Evolutionary conservation across 352 stramenopile species (phyloP).

Genomic region (Pythium sp.): DNA sequence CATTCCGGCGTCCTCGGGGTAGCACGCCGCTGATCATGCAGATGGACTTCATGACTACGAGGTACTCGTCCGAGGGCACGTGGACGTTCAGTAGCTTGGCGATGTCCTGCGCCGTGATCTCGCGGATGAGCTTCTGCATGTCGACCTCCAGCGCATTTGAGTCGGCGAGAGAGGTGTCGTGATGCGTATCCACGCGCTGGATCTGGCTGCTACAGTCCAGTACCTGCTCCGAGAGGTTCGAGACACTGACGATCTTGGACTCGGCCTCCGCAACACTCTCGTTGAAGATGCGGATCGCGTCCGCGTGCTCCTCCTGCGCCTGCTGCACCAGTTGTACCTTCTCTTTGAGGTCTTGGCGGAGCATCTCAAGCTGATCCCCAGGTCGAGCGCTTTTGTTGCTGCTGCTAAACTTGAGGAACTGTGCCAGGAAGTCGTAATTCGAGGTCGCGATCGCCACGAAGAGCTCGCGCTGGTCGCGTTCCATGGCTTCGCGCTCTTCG

Average conservation of each 20-base stretch:
- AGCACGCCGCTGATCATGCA: slow-evolving; percentile 65
- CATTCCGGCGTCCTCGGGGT: slow-evolving; percentile 47
- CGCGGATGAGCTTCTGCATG: slow-evolving; percentile 54
- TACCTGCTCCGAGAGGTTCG: slow-evolving; percentile 46
- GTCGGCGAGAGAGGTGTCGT: slow-evolving; percentile 48
- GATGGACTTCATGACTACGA: slow-evolving; percentile 74
- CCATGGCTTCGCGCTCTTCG: slow-evolving; percentile 38
- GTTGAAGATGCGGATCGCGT: slow-evolving; percentile 53
- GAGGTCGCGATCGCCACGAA: slow-evolving; percentile 71
- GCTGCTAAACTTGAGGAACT: slow-evolving; percentile 34
- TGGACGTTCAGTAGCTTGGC: slow-evolving; percentile 55
- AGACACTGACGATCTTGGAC: slow-evolving; percentile 43
- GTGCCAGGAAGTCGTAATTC: slow-evolving; percentile 56
- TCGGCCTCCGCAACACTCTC: slow-evolving; percentile 76
- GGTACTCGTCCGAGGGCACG: slow-evolving; percentile 40
- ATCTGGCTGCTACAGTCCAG: slow-evolving; percentile 58
- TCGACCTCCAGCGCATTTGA: slow-evolving; percentile 58
- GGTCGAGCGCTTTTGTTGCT: background rate
- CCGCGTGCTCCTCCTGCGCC: slow-evolving; percentile 28
- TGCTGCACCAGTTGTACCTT: slow-evolving; percentile 22
- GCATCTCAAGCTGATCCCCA: slow-evolving; percentile 16
- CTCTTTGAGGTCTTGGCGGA: slow-evolving; percentile 21
- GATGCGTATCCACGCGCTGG: slow-evolving; percentile 37
- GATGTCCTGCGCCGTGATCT: slow-evolving; percentile 78
- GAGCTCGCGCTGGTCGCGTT: slow-evolving; percentile 48